phyloP scores from a whole-genome alignment of 208 protist species.

The Trypanosoma mega region DNA sequence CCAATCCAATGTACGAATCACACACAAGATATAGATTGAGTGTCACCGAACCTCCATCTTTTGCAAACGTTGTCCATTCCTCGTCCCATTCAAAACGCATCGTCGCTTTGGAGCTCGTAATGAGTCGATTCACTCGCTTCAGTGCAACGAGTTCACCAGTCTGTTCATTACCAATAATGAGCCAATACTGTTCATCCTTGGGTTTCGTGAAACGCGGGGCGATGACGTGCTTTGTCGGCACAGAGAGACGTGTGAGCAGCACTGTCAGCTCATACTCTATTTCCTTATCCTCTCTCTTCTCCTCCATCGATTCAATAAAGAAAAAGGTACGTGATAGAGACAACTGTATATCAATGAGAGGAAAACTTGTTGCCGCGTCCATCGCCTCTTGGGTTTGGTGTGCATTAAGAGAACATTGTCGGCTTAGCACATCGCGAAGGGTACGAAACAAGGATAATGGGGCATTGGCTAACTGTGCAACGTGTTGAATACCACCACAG shows the following conservation, averaged over 20 bases:
- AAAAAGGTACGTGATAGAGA: slow-evolving; percentile 23
- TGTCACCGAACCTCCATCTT: slow-evolving; percentile 33
- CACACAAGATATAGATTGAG: slow-evolving; percentile 86
- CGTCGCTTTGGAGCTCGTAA: slow-evolving; percentile 39
- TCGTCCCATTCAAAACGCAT: slow-evolving; percentile 90
- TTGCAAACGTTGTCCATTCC: slow-evolving; percentile 55
- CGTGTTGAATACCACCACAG: slow-evolving; percentile 55
- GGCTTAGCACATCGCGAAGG: slow-evolving; percentile 57
- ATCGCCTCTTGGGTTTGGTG: slow-evolving; percentile 67
- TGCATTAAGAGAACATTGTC: slow-evolving; percentile 42
- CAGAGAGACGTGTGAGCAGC: slow-evolving; percentile 66
- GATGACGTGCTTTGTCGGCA: slow-evolving; percentile 49
- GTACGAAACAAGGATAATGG: slow-evolving; percentile 36
- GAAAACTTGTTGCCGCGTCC: slow-evolving; percentile 68
- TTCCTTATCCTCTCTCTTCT: slow-evolving; percentile 30
- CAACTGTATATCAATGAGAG: slow-evolving; percentile 76
- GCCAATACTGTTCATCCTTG: slow-evolving; percentile 93
- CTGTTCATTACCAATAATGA: slow-evolving; percentile 77
- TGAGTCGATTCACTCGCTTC: slow-evolving; percentile 85
- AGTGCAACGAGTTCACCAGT: slow-evolving; percentile 92
- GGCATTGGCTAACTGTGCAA: slow-evolving; percentile 77
- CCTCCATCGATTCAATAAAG: too few relatives aligned
- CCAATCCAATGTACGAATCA: slow-evolving; percentile 91
- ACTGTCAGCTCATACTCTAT: slow-evolving; percentile 52
- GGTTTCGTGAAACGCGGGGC: slow-evolving; percentile 89